A percentile compares a stretch with the other conserved stretches of the same genome.
Evolutionary conservation across 345 rosid species (phyloP).

Genomic region (Populus simonii): DNA sequence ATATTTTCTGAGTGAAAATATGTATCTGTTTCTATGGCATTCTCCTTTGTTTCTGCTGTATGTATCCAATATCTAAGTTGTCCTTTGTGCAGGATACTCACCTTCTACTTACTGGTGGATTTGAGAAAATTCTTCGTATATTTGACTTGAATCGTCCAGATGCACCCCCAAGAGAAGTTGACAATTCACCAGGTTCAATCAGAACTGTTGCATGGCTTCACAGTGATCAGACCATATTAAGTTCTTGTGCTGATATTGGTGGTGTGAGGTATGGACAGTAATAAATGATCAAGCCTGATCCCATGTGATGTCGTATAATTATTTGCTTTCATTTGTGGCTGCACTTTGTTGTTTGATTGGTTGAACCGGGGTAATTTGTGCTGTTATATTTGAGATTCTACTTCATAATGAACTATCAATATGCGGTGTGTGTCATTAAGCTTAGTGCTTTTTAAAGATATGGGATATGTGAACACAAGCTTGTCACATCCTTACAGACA

Average conservation of each 20-base stretch:
- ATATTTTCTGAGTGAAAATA: background rate
- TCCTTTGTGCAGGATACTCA: conserved; percentile 61
- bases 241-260: conserved; percentile 84
- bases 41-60: background rate
- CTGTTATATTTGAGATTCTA: conserved; percentile 2
- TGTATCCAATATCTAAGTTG: background rate
- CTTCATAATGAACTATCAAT: background rate
- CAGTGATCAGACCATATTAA: conserved; percentile 86
- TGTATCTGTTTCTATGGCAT: background rate
- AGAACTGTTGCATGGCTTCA: conserved; percentile 95
- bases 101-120: conserved; percentile 85
- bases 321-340: background rate
- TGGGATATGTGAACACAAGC: background rate
- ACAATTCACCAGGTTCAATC: conserved; percentile 79
- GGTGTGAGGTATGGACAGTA: conserved; percentile 69
- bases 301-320: too few relatives aligned
- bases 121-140: conserved; percentile 85
- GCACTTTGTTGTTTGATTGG: background rate
- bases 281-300: background rate
- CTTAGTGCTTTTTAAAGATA: background rate
- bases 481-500: background rate
- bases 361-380: background rate
- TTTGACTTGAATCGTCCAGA: conserved; percentile 84
- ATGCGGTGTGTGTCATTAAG: background rate
- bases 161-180: conserved; percentile 87